phyloP scores from a whole-genome alignment of 2,329 filamentous ascomycete genomes.

The Botrytis medusae region DNA sequence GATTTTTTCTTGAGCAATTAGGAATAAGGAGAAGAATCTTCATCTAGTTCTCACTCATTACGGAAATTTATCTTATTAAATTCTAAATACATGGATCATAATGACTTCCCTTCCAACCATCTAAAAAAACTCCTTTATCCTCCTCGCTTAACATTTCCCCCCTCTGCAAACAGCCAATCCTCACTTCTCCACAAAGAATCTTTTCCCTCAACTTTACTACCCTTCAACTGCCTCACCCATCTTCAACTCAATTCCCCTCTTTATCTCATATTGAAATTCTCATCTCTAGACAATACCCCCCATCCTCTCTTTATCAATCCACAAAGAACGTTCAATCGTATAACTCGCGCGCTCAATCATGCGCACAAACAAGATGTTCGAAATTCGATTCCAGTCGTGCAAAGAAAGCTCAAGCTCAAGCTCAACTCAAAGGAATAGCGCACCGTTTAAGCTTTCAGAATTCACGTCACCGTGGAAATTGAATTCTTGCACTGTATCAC shows the following conservation, averaged over 20 bases:
- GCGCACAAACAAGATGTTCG: neutral
- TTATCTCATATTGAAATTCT: neutral
- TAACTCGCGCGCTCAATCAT: neutral
- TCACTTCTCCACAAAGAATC: neutral
- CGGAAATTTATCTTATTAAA: neutral
- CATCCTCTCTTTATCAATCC: neutral
- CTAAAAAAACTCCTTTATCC: neutral
- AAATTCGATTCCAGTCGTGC: neutral
- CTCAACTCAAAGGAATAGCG: no score
- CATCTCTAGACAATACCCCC: neutral
- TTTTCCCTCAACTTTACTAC: neutral
- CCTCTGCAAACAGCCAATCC: neutral
- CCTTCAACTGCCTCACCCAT: no score
- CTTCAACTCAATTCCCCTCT: neutral
- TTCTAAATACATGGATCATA: neutral
- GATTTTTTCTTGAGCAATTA: neutral
- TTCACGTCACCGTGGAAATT: neutral
- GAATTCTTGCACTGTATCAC: neutral
- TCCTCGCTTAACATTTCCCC: neutral
- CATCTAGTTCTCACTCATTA: neutral
- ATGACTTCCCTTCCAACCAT: neutral
- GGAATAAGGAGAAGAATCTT: neutral
- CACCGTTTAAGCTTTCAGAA: neutral
- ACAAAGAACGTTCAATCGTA: neutral
- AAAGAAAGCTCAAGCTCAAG: neutral